phyloP scores from a whole-genome alignment of 371 early-diverging fungal genomes.

The Syncephalis plumigaleata region DNA sequence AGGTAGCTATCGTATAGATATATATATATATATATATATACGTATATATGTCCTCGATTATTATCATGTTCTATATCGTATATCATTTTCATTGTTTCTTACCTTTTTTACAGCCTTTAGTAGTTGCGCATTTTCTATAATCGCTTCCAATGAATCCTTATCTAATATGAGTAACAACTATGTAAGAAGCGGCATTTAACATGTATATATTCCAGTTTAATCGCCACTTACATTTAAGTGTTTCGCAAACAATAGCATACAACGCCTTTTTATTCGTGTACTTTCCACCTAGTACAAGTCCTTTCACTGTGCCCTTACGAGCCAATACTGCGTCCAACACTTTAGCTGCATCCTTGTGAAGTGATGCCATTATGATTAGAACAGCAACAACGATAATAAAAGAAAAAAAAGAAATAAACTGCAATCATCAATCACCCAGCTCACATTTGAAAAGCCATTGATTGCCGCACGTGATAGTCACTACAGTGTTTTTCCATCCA shows the following conservation, averaged over 20 bases:
- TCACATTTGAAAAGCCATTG: no score
- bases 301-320: slow-evolving; percentile 69
- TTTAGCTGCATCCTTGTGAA: slow-evolving; percentile 59
- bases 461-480: no score
- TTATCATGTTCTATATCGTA: neutral
- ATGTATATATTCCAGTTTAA: neutral
- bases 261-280: slow-evolving; percentile 65
- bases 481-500: no score
- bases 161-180: slow-evolving; percentile 11
- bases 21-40: no score
- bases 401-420: neutral
- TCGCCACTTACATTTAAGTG: slow-evolving; percentile 58
- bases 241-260: slow-evolving; percentile 83
- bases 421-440: no score
- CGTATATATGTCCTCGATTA: no score
- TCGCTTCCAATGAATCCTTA: slow-evolving; percentile 24
- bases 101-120: slow-evolving; percentile 33
- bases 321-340: slow-evolving; percentile 47
- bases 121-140: slow-evolving; percentile 31
- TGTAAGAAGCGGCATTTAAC: neutral
- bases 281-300: slow-evolving; percentile 52
- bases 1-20: neutral
- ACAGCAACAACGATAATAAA: slow-evolving; percentile 5
- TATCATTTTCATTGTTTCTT: neutral
- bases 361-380: slow-evolving; percentile 8